Evolutionary conservation across 768 basidiomycete genomes (phyloP), one percentile per base, ranked within the genome.

Genomic region (Clathrus columnatus): DNA sequence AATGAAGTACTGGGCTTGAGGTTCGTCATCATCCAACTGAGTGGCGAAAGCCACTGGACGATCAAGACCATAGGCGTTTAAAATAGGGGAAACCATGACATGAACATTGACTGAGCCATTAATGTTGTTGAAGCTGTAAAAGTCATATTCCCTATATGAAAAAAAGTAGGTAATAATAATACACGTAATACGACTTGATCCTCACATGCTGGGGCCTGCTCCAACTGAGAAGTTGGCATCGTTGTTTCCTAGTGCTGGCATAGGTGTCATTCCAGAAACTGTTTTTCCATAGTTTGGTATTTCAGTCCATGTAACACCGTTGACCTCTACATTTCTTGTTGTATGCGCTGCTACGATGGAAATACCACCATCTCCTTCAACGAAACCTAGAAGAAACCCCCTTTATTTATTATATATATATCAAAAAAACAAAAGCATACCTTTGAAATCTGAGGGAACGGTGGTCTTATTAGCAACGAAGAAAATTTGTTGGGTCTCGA

Each of bases 311-410:
- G 74, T 66, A 48, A 83, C 73, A 5, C 76, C 78, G 41, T 72
- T 67, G 5, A 79, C 79, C 5, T 77, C 62, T 1, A 69, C 70
- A 63, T 73, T 76, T 5, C 76, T 70, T 1, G 74, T 68, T 0
- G 76, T 70, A 63, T 86, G 84, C 1, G 74, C 79, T 32, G 83
- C 84, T 61, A 87, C 83, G 26, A 85, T 83, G 0, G 81, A 79
- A 41, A 87, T 71, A 18, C 75, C 78, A 11, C 83, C 82, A 44
- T 79, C 74, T 20, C 76, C 80, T 59, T 86, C 82, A 23, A 87
- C 76, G 59, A 84, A 82, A 3, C 83, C 81, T 62, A 61, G 45
- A 30, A 28, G 7, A 30, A n/a, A n/a, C n/a, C n/a, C n/a, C n/a
- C n/a, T n/a, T n/a, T n/a, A n/a, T n/a, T 43, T 21, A 54, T 17